Evolutionary conservation across 305 asterid species (phyloP), one percentile per base, ranked within the genome.

Genomic region (Coffea humblotiana): DNA sequence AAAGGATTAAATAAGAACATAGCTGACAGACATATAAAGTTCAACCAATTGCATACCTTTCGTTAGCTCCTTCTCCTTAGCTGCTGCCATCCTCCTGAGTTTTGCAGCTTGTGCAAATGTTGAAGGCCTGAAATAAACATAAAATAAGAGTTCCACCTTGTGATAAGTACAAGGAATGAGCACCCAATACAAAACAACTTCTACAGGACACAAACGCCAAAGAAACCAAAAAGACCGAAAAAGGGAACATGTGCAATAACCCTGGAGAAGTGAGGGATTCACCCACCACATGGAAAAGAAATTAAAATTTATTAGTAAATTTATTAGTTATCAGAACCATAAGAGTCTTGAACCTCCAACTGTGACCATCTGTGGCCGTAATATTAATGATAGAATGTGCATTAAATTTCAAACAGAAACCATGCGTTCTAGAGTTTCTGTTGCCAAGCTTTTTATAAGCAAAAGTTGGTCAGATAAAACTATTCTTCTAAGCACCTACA

Each of bases 81-180:
- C 88, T 61, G 97, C 92, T 29, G 95, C 97, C 87, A 80, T 87
- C 89, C 98, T 92, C 85, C 85, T 94, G 35, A 92, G 84, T 78
- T 94, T 96, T 68, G 98, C 97, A 86, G 99, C 97, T 89, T 96
- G 98, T 49, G 97, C 99, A 88, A 94, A 96, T 79, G 99, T 96
- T 43, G 98, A 91, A 86, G 99, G 99, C 91, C 99, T 96, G 87
- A 80, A 83, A 86, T 76, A 71, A 76, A 81, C 54, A 58, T 29
- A 76, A 51, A 79, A 75, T 14, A 79, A 54, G 52, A 66, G 69
- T 64, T 15, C 69, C 73, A 61, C 52, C 71, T 52, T 25, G 82
- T 40, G 61, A 72, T 35, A 48, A n/a, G 45, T 27, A 45, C 21
- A 69, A 29, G 32, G 32, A 35, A 47, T 8, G 63, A 60, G 32